A percentile compares a stretch with the other conserved stretches of the same genome.
Evolutionary conservation across 2,329 filamentous ascomycete genomes (phyloP).

Genomic region (Pestalotiopsis sp.): DNA sequence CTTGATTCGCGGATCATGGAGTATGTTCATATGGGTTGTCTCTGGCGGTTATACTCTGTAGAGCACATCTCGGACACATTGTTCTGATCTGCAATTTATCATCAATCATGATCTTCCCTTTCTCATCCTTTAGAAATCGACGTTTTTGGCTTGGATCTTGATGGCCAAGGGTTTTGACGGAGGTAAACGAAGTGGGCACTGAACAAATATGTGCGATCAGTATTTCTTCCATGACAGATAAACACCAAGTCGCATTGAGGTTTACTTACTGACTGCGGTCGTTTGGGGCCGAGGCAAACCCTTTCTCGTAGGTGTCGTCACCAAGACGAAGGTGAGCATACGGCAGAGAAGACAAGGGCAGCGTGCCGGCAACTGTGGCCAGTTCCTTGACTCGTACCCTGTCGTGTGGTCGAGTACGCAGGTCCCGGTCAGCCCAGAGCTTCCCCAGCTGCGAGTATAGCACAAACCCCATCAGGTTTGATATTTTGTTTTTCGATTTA

Average conservation of each 20-base stretch:
- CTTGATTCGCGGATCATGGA: too few species aligned
- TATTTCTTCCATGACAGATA: neutral
- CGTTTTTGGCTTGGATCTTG: too few species aligned
- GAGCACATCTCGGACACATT: too few species aligned
- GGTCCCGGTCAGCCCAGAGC: neutral
- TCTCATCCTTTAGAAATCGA: too few species aligned
- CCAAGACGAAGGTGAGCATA: neutral
- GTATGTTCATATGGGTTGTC: too few species aligned
- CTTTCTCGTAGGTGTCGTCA: neutral
- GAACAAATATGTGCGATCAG: neutral
- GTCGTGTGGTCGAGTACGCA: neutral
- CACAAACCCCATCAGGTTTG: neutral
- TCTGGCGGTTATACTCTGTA: too few species aligned
- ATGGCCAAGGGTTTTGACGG: neutral
- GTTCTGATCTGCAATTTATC: too few species aligned
- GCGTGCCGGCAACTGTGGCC: neutral
- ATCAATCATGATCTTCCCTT: too few species aligned
- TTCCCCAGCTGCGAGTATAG: neutral
- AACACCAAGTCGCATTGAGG: neutral
- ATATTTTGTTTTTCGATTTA: neutral
- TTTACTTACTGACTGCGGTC: neutral
- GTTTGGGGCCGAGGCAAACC: neutral
- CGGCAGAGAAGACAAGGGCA: neutral
- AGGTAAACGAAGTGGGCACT: neutral
- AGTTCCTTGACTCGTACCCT: neutral